Percentiles rank a stretch among this genome's conserved stretches.
Conservation (phyloP, 2,329 filamentous ascomycete species). For the Colletotrichum gigasporum region DNA sequence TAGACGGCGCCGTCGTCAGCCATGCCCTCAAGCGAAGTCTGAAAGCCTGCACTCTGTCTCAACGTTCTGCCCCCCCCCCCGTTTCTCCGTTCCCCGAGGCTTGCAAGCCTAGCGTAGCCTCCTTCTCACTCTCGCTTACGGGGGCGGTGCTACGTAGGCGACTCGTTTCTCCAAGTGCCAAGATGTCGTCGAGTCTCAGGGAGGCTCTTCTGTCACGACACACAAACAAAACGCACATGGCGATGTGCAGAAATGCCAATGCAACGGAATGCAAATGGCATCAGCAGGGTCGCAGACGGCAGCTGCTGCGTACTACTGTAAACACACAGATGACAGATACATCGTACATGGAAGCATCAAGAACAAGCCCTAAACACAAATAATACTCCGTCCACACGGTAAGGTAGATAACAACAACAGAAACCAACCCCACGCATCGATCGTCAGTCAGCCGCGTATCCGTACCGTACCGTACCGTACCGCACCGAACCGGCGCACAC, state of each 20-base stretch:
- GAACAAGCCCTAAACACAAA: too few species aligned
- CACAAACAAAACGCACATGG: conserved; percentile 29
- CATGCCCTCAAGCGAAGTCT: conserved; percentile 24
- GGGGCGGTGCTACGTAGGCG: neutral
- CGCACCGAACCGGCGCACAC: too few species aligned
- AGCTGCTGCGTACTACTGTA: too few species aligned
- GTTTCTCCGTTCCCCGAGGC: conserved; percentile 14
- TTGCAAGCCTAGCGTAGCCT: conserved; percentile 13
- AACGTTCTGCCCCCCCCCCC: conserved; percentile 5
- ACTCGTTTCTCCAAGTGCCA: conserved; percentile 4
- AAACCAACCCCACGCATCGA: too few species aligned
- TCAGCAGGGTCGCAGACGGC: neutral
- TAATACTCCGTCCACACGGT: too few species aligned
- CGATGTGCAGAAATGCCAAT: conserved; percentile 16
- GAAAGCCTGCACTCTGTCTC: conserved; percentile 25
- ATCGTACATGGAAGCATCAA: neutral
- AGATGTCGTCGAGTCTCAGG: conserved; percentile 20
- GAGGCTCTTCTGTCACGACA: conserved; percentile 21
- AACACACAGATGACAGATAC: too few species aligned
- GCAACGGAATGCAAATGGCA: conserved; percentile 11
- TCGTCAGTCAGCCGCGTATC: too few species aligned
- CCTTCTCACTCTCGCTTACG: too few species aligned
- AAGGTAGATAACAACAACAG: too few species aligned
- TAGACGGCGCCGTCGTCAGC: conserved; percentile 26
- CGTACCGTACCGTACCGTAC: too few species aligned